Base-by-base conservation (phyloP, 2,329 filamentous ascomycete species). In the Xylariaceae sp. region DNA sequence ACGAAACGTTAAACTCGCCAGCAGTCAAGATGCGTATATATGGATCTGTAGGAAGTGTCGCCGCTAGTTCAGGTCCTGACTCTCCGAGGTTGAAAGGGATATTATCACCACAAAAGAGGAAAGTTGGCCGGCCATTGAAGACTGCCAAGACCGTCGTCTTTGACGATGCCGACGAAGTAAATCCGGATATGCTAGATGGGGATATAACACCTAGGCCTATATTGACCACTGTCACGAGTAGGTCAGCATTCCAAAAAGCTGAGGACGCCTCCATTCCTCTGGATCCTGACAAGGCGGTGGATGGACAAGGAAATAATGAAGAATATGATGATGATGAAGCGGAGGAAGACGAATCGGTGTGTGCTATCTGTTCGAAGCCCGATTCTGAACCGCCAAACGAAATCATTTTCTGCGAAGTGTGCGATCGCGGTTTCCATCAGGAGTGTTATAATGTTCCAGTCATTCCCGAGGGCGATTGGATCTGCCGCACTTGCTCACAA, bases 331-430 rank as follows among this genome's bases (percentile, higher is more conserved):
- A 61, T 34, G 64, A 64, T 17, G 56, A 56, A 29, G 58, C 58
- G 4, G 56, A 70, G 44, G 67, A 50, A 60, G 80, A 85, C 40
- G 83, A 84, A 16, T 82, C 84, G 53, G 76, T 83, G 0, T 88
- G 86, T 64, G 75, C 73, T 16, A 77, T 88, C 31, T 88, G 86
- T 68, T 76, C 74, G 33, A 81, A 81, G 53, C 80, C 82, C 0
- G 79, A 87, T 58, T 87, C 84, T 0, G 75, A 79, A 31, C 73
- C 78, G 2, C 82, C 82, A 1, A 88, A 88, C 67, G 78, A 86
- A 65, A 88, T 88, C 29, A 75, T 88, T 7, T 79, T 88, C 31
- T 88, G 86, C 71, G 86, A 88, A 62, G 81, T 79, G 50, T 88
- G 86, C 74, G 83, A 88, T 68, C 78, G 80, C 70, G 82, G 82